phyloP scores from a whole-genome alignment of 768 basidiomycete genomes.

The Postia placenta region DNA sequence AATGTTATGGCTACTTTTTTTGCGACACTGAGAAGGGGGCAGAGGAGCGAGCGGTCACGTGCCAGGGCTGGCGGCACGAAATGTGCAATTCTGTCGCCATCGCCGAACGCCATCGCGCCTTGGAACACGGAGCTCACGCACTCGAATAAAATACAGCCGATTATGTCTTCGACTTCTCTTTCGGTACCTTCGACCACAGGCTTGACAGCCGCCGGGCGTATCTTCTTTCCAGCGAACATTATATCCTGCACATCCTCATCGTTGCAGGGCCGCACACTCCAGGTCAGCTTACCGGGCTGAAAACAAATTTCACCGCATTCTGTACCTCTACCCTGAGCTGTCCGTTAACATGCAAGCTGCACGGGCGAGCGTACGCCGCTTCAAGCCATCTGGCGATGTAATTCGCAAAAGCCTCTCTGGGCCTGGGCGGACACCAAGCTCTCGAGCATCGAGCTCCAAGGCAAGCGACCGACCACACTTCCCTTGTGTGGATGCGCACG shows the following conservation, averaged over 20 bases:
- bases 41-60: background rate
- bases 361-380: background rate
- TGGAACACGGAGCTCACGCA: background rate
- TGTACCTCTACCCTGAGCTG: background rate
- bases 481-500: slow-evolving; percentile 83
- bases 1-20: too few relatives aligned
- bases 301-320: background rate
- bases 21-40: too few relatives aligned
- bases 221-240: background rate
- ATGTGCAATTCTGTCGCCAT: slow-evolving; percentile 19
- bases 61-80: slow-evolving; percentile 3
- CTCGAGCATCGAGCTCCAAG: slow-evolving; percentile 4
- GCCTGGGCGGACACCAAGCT: too few relatives aligned
- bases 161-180: background rate
- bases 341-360: background rate
- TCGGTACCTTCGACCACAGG: background rate
- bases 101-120: slow-evolving; percentile 2
- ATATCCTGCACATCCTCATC: background rate
- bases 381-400: background rate
- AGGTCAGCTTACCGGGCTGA: background rate
- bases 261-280: too few relatives aligned
- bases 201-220: background rate
- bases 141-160: background rate
- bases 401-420: background rate
- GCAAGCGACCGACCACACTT: slow-evolving; percentile 30